phyloP scores from a whole-genome alignment of 176 grass and related monocot species.

The Oryza rufipogon region DNA sequence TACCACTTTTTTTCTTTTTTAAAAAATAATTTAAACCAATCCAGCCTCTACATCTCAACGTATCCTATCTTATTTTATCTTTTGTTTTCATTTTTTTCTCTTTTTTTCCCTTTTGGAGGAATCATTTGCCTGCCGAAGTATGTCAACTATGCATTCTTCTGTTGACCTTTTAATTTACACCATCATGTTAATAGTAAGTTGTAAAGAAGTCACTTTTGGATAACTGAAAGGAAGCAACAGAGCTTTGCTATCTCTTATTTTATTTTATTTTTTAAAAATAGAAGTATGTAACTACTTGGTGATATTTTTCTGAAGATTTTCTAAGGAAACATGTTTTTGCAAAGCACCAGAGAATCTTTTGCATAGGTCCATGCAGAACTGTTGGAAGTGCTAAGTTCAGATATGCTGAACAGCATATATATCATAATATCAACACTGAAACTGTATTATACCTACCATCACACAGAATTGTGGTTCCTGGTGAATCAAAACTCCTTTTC shows the following conservation, averaged over 20 bases:
- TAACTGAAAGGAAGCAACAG: neutral
- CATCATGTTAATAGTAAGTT: neutral
- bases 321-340: neutral
- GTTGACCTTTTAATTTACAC: neutral
- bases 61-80: neutral
- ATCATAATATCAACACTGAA: slow-evolving; percentile 1
- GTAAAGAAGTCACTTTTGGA: neutral
- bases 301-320: neutral
- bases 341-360: neutral
- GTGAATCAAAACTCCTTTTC: neutral
- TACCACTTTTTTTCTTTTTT: neutral
- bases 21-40: too few species aligned
- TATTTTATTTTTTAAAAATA: neutral
- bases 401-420: slow-evolving; percentile 31
- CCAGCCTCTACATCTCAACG: too few species aligned
- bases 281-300: neutral
- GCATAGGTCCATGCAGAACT: neutral
- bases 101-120: neutral
- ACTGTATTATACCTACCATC: neutral
- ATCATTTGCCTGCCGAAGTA: neutral
- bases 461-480: neutral
- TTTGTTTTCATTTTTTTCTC: neutral
- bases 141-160: neutral
- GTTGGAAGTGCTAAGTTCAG: neutral
- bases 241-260: neutral